Evolutionary conservation across 345 rosid species (phyloP).

Genomic region (Hibiscus tridactylites): DNA sequence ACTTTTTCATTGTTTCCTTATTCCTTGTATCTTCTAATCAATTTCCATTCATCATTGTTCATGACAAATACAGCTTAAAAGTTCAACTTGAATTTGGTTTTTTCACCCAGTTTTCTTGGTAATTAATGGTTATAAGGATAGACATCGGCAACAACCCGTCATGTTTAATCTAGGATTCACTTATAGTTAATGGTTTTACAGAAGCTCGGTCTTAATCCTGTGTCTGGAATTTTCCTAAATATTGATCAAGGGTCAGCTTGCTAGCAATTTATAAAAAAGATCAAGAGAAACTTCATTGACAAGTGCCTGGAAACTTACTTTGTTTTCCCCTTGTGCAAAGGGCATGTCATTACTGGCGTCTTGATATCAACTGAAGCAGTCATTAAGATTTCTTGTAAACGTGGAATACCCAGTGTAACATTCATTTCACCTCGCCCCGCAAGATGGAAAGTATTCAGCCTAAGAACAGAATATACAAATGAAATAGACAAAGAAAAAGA

Average conservation of each 20-base stretch:
- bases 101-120: background rate
- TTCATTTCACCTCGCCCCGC: conserved; percentile 99
- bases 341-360: conserved; percentile 95
- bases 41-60: too few species aligned
- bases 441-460: conserved; percentile 97
- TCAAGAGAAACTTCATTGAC: background rate
- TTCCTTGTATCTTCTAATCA: background rate
- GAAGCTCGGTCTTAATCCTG: background rate
- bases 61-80: background rate
- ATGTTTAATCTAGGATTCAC: background rate
- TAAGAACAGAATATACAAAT: conserved; percentile 23
- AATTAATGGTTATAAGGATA: background rate
- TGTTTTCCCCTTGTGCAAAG: conserved; percentile 54
- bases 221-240: background rate
- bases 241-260: background rate
- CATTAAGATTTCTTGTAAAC: conserved; percentile 93
- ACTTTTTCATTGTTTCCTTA: background rate
- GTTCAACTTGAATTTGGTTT: background rate
- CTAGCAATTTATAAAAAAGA: conserved; percentile 5
- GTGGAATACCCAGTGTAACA: conserved; percentile 96
- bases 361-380: conserved; percentile 70
- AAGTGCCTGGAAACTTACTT: conserved; percentile 39
- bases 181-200: too few species aligned
- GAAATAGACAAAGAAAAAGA: background rate
- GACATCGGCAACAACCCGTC: background rate